Conservation (phyloP, 2,329 filamentous ascomycete species). For the Phialemonium atrogriseum region DNA sequence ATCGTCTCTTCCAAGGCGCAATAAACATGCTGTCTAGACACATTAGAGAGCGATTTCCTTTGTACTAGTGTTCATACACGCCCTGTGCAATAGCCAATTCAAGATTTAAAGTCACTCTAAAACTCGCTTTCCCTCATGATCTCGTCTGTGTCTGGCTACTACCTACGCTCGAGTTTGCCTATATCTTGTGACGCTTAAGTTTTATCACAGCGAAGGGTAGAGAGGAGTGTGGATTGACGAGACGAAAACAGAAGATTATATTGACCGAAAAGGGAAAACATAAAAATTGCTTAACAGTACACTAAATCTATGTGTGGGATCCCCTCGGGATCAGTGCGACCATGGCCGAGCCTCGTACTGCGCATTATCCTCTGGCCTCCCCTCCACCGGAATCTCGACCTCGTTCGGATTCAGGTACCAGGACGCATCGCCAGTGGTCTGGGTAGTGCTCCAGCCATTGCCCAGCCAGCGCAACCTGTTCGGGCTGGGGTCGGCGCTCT, state of each 20-base stretch:
- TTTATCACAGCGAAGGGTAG: too few species aligned
- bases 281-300: too few species aligned
- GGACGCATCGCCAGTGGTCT: slow-evolving; percentile 25
- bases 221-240: too few species aligned
- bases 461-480: slow-evolving; percentile 32
- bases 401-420: slow-evolving; percentile 31
- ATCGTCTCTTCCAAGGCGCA: slow-evolving; percentile 56
- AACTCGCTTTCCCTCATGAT: too few species aligned
- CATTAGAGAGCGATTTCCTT: slow-evolving; percentile 36
- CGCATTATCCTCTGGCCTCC: slow-evolving; percentile 27
- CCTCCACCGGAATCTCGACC: slow-evolving; percentile 25
- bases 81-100: slow-evolving; percentile 53
- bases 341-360: slow-evolving; percentile 25
- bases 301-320: not conserved
- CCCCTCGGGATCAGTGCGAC: slow-evolving; percentile 18
- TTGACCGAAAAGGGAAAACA: too few species aligned
- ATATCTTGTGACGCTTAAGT: too few species aligned
- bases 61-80: slow-evolving; percentile 49
- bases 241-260: too few species aligned
- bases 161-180: too few species aligned
- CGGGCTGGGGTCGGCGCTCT: slow-evolving; percentile 16
- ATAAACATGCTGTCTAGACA: slow-evolving; percentile 35
- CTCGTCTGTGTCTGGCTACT: too few species aligned
- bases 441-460: slow-evolving; percentile 31
- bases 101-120: not conserved